Conservation (phyloP, 2,329 filamentous ascomycete species). For the Aspergillus caelatus region DNA sequence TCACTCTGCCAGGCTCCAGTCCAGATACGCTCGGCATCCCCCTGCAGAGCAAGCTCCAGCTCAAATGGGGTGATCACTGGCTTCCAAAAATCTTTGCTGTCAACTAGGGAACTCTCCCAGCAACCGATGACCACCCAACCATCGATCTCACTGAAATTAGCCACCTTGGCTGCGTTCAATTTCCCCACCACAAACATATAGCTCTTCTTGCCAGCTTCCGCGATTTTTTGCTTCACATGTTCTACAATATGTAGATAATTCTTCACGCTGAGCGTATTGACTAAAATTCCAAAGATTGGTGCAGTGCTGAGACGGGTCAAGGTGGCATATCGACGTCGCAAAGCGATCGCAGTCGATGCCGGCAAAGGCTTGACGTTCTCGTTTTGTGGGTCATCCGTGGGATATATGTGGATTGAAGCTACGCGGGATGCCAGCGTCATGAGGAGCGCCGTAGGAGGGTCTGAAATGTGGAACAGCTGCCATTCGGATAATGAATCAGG, state of each 20-base stretch:
- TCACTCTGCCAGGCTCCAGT: slow-evolving; percentile 86
- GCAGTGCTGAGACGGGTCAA: slow-evolving; percentile 78
- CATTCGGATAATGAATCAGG: slow-evolving; percentile 62
- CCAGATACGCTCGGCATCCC: slow-evolving; percentile 79
- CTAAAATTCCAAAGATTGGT: slow-evolving; percentile 86
- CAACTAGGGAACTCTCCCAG: slow-evolving; percentile 93
- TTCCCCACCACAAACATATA: slow-evolving; percentile 98
- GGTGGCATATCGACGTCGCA: slow-evolving; percentile 86
- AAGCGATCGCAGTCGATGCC: slow-evolving; percentile 57
- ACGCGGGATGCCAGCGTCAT: slow-evolving; percentile 85
- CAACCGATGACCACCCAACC: slow-evolving; percentile 98
- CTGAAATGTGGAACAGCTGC: slow-evolving; percentile 81
- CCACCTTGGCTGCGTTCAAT: slow-evolving; percentile 90
- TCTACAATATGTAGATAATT: slow-evolving; percentile 85
- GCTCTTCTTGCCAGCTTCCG: slow-evolving; percentile 83
- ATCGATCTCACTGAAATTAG: slow-evolving; percentile 93
- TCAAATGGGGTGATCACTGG: slow-evolving; percentile 96
- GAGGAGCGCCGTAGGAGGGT: slow-evolving; percentile 79
- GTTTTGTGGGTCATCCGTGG: slow-evolving; percentile 51
- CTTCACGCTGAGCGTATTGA: slow-evolving; percentile 90
- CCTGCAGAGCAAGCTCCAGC: slow-evolving; percentile 73
- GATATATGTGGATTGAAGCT: slow-evolving; percentile 75
- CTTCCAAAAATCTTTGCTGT: slow-evolving; percentile 84
- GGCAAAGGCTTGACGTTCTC: slow-evolving; percentile 46
- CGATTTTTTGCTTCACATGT: slow-evolving; percentile 72